Evolutionary conservation across 2,329 filamentous ascomycete genomes (phyloP).

Genomic region (Talaromyces sp.): DNA sequence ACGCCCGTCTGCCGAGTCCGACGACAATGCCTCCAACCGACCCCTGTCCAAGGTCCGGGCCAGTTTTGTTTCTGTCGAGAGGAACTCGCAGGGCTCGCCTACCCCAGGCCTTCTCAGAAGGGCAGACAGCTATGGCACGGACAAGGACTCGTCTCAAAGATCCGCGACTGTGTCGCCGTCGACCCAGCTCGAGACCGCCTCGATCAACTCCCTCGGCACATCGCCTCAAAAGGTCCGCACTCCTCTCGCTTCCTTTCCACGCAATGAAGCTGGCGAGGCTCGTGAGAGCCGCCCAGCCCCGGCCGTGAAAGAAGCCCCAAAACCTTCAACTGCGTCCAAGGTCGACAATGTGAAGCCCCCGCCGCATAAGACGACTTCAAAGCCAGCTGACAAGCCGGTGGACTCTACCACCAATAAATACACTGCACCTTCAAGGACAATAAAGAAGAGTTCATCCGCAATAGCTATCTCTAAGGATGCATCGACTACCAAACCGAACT

Average conservation of each 20-base stretch:
- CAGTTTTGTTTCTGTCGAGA: conserved; percentile 68
- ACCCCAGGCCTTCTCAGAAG: conserved; percentile 39
- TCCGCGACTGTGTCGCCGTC: conserved; percentile 9
- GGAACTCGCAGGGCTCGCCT: conserved; percentile 36
- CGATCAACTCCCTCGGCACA: conserved; percentile 19
- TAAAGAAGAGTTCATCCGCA: conserved; percentile 28
- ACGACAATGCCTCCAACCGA: conserved; percentile 40
- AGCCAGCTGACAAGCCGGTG: conserved; percentile 6
- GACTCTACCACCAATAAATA: conserved; percentile 15
- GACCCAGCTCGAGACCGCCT: conserved; percentile 6
- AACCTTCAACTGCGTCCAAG: not conserved
- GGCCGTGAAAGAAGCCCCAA: conserved; percentile 2
- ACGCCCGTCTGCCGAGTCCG: conserved; percentile 55
- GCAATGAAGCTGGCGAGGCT: conserved; percentile 14
- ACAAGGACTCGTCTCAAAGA: conserved; percentile 23
- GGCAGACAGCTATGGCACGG: conserved; percentile 29
- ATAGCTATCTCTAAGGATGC: conserved; percentile 23
- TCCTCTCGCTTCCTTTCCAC: conserved; percentile 15
- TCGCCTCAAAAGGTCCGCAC: conserved; percentile 22
- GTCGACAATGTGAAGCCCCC: not conserved
- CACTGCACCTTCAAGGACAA: conserved; percentile 16
- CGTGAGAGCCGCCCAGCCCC: conserved; percentile 1
- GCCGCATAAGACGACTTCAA: not conserved
- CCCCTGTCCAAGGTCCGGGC: conserved; percentile 71
- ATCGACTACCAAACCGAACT: conserved; percentile 14